Conservation (phyloP, 225 moss, liverwort and hornwort species). For the Neckera pumila region DNA sequence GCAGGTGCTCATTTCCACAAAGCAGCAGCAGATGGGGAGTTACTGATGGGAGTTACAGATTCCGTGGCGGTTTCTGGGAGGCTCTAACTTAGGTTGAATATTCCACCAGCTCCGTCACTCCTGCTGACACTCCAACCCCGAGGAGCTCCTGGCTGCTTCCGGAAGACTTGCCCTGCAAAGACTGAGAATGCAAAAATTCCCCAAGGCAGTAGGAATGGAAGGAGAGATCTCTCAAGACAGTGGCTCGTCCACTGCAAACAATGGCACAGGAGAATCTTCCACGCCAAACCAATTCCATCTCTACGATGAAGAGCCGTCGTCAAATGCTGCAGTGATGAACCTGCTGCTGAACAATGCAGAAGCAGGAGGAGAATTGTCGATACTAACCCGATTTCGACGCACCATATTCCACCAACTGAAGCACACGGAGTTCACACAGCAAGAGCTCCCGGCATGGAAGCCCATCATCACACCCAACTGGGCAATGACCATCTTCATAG, state of each 20-base stretch:
- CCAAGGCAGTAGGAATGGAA: not conserved
- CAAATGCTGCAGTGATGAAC: not conserved
- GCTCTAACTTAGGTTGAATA: not conserved
- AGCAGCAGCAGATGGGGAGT: not conserved
- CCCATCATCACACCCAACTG: constrained; percentile 61
- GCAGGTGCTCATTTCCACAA: not conserved
- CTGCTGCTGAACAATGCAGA: not conserved
- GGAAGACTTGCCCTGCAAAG: not conserved
- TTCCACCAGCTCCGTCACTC: not conserved
- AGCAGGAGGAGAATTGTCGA: not conserved
- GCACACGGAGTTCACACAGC: constrained; percentile 9
- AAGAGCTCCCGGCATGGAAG: constrained; percentile 43
- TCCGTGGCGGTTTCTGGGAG: not conserved
- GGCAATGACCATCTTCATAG: constrained; percentile 48
- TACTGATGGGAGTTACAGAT: not conserved
- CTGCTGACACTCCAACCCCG: not conserved
- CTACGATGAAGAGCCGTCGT: not conserved
- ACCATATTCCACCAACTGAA: not conserved
- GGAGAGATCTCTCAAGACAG: not conserved
- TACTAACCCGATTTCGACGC: not conserved
- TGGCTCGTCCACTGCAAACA: not conserved
- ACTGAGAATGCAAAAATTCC: not conserved
- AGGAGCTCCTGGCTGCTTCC: not conserved
- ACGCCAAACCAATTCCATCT: not conserved
- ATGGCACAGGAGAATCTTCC: not conserved